These are phyloP conservation scores for Kodamaea nitidulidarum DNA, from an alignment of 805 yeast species.

Conservation along the genomic window DNA sequence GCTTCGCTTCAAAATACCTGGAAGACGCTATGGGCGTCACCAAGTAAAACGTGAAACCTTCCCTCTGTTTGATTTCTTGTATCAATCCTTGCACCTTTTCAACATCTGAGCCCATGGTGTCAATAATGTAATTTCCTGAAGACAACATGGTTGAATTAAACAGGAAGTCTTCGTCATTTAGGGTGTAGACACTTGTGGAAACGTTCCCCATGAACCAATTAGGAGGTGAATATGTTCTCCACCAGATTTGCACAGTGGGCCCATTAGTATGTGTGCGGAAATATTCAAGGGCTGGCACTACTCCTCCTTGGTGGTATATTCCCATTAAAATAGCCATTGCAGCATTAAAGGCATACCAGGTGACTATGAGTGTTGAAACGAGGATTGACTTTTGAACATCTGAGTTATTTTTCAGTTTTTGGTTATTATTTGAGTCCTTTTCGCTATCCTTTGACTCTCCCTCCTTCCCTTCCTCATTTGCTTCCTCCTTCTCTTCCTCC, in stretches of 20 bases:
- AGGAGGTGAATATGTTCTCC: slow-evolving; percentile 95
- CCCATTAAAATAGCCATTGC: slow-evolving; percentile 68
- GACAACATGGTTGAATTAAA: background rate
- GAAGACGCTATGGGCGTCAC: slow-evolving; percentile 41
- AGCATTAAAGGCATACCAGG: slow-evolving; percentile 66
- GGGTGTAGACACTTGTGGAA: slow-evolving; percentile 5
- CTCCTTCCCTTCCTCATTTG: too few relatives aligned
- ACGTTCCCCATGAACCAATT: slow-evolving; percentile 63
- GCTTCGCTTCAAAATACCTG: background rate
- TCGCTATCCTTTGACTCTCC: too few relatives aligned
- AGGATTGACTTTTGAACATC: slow-evolving; percentile 6
- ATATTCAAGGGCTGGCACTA: slow-evolving; percentile 58
- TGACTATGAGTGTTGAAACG: slow-evolving; percentile 22
- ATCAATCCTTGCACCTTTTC: slow-evolving; percentile 20
- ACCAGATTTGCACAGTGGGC: slow-evolving; percentile 58
- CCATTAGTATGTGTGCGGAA: slow-evolving; percentile 17
- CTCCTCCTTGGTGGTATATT: slow-evolving; percentile 84
- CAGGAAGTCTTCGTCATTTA: background rate
- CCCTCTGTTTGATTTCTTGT: slow-evolving; percentile 2
- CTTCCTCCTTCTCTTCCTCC: background rate
- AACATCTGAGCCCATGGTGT: slow-evolving; percentile 46
- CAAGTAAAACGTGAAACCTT: slow-evolving; percentile 16
- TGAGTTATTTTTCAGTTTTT: background rate
- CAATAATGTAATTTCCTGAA: slow-evolving; percentile 24
- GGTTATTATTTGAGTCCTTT: background rate